These are phyloP conservation scores for Neurospora sp. DNA, from an alignment of 495 filamentous ascomycete species.

Conservation along the genomic window DNA sequence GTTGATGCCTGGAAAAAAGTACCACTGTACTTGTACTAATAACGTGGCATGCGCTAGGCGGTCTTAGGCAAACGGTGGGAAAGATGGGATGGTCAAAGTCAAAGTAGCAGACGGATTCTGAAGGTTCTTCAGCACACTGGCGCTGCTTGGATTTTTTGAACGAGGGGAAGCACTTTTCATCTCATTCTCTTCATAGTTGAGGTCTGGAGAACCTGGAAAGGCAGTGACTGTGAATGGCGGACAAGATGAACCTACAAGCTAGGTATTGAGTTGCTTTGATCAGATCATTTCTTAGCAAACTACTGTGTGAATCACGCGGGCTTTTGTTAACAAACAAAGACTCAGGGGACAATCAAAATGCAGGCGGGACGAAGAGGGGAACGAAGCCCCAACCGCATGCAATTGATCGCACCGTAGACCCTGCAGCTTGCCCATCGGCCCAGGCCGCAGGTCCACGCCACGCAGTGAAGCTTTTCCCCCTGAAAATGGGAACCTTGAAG, in stretches of 20 bases:
- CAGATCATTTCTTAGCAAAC: neutral
- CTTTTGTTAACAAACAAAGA: neutral
- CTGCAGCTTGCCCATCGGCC: neutral
- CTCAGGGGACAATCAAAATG: neutral
- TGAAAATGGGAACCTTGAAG: neutral
- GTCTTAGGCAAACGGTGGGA: neutral
- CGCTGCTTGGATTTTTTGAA: neutral
- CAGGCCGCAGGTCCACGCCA: neutral
- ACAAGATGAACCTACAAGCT: neutral
- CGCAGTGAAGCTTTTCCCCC: neutral
- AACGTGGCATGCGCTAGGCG: neutral
- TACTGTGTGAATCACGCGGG: neutral
- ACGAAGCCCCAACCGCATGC: neutral
- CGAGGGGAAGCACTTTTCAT: neutral
- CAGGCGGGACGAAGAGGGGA: neutral
- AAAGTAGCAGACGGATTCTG: too few species aligned
- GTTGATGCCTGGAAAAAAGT: neutral
- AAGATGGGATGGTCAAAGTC: too few species aligned
- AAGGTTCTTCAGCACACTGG: neutral
- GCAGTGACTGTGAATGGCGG: constrained; percentile 18
- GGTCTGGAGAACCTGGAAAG: neutral
- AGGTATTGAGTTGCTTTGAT: neutral
- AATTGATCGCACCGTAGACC: neutral
- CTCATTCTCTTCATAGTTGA: neutral
- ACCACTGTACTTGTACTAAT: neutral